These are phyloP conservation scores for Daldinia childiae DNA, from an alignment of 495 filamentous ascomycete species.

Conservation along the genomic window DNA sequence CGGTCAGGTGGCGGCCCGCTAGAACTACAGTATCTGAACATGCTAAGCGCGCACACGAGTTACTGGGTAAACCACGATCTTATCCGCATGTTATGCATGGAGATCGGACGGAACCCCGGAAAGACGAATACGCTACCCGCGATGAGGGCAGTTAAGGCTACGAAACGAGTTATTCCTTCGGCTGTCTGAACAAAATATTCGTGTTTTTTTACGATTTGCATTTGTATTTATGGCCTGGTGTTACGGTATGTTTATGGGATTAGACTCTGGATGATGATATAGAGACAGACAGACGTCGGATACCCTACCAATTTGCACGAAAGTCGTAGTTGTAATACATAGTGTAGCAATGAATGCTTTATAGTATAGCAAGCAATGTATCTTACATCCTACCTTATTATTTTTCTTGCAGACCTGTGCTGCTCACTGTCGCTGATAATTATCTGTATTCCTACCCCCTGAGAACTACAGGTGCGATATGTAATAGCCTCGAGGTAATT, in stretches of 20 bases:
- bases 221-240: conserved; percentile 27
- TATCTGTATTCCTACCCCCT: background rate
- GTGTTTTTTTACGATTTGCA: background rate
- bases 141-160: conserved; percentile 80
- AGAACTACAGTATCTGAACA: conserved; percentile 95
- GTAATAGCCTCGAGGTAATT: background rate
- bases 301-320: conserved; percentile 34
- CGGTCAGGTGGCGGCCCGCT: conserved; percentile 81
- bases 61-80: conserved; percentile 92
- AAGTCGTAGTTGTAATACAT: conserved; percentile 1
- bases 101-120: conserved; percentile 81
- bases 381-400: background rate
- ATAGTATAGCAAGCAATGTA: background rate
- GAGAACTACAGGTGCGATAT: background rate
- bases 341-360: conserved; percentile 2
- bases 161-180: conserved; percentile 44
- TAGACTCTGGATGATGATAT: conserved; percentile 23
- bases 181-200: conserved; percentile 19
- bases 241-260: conserved; percentile 18
- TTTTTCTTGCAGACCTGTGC: background rate
- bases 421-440: background rate
- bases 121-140: conserved; percentile 69
- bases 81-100: conserved; percentile 83
- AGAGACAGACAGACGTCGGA: conserved; percentile 31
- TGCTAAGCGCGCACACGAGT: conserved; percentile 94